Evolutionary conservation across 2,329 filamentous ascomycete genomes (phyloP), one percentile per base, ranked within the genome.

Genomic region (Colletotrichum falcatum): DNA sequence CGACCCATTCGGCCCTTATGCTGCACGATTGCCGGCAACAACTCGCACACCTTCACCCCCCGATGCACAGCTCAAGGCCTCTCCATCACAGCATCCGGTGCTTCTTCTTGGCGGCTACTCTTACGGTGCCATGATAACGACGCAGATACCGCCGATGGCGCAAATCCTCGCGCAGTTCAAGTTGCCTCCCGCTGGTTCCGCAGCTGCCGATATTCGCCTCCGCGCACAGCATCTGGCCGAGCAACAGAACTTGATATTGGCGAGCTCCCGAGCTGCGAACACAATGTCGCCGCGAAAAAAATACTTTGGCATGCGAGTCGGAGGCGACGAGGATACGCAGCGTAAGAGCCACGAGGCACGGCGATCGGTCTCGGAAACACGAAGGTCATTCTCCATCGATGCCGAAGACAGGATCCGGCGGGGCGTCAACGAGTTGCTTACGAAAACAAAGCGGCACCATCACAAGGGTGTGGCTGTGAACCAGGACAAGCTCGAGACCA

Each of bases 101-200:
- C 77, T 90, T 3, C 76, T 97, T 6, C 83, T 96, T 8, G 91
- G 88, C 2, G 95, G 95, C 16, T 98, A 98, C 79, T 97, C 94
- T 0, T 98, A 98, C 79, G 96, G 96, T 53, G 93, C 94, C 5
- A 87, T 97, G 77, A 88, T 98, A 48, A 90, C 94, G 2, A 90
- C 88, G 0, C 89, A 91, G 67, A 86, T 97, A 0, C 93, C 94
- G 0, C 84, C 89, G 0, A 81, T 91, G 44, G 78, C 83, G 14
- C 80, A 84, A 0, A 88, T 97, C 35, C 80, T 94, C 30, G 79
- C 84, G 1, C 80, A 86, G 1, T 94, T 96, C 74, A 77, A 81
- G 9, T 78, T 81, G 0, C 86, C 89, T 0, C 73, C 81, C 3
- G 75, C 78, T n/a, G 89, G 86, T 48, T 90, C 90, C 0, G 80